Evolutionary conservation across 495 filamentous ascomycete species (phyloP).

Genomic region (Talaromyces thailandensis): DNA sequence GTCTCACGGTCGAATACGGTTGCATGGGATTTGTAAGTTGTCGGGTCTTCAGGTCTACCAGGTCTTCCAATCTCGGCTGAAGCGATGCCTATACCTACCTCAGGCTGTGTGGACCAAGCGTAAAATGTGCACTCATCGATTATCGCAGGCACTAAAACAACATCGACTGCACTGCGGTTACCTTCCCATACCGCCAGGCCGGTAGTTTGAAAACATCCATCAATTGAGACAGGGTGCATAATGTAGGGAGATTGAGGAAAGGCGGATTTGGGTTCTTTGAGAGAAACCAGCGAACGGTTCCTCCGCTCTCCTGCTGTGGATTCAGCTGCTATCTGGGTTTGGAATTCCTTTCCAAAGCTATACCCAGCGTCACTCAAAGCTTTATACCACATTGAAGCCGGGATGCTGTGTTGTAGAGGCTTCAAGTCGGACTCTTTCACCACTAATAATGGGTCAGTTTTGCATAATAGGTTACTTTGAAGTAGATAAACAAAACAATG

Average conservation of each 20-base stretch:
- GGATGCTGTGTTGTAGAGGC: conserved; percentile 6
- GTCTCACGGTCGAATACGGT: conserved; percentile 12
- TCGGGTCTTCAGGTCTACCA: neutral
- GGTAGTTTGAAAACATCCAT: conserved; percentile 11
- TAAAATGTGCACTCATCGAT: conserved; percentile 5
- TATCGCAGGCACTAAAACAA: conserved; percentile 7
- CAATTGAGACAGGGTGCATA: conserved; percentile 11
- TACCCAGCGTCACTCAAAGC: conserved; percentile 13
- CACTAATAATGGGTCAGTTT: neutral
- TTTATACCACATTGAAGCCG: conserved; percentile 13
- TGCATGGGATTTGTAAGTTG: neutral
- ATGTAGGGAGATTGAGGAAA: conserved; percentile 9
- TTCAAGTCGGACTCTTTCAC: neutral
- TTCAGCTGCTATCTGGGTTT: conserved; percentile 8
- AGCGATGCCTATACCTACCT: neutral
- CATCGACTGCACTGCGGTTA: conserved; percentile 2
- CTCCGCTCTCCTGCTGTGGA: conserved; percentile 1
- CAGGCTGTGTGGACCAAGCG: neutral
- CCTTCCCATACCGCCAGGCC: neutral
- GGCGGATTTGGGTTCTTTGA: conserved; percentile 6
- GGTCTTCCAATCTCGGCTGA: conserved; percentile 8
- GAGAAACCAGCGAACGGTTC: conserved; percentile 5
- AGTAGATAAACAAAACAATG: too few relatives aligned
- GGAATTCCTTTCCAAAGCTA: conserved; percentile 13
- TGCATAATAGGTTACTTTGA: neutral